Conservation (phyloP, 1,284 basidiomycete genomes). For the Xerocomus amazonicus region DNA sequence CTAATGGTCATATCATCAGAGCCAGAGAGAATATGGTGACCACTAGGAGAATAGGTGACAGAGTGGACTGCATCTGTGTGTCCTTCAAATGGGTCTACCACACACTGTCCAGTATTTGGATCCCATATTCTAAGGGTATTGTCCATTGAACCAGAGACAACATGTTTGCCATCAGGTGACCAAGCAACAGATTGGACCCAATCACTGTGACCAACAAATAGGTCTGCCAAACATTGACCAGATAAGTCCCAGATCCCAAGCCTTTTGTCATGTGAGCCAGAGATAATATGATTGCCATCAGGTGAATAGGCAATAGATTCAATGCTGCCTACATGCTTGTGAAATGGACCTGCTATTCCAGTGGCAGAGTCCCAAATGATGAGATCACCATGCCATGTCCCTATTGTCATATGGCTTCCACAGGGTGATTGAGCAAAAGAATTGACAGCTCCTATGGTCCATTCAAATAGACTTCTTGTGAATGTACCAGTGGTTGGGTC, state of each 20-base stretch:
- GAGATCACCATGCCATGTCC: too few species aligned
- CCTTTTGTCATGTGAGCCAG: too few species aligned
- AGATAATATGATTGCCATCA: too few species aligned
- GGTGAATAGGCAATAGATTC: too few species aligned
- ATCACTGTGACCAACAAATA: too few species aligned
- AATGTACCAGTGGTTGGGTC: conserved; percentile 5
- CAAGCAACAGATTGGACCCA: conserved; percentile 9
- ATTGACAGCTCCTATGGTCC: too few species aligned
- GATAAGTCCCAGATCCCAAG: too few species aligned
- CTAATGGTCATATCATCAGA: conserved; percentile 1
- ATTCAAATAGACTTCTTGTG: neutral
- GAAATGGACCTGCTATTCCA: conserved; percentile 13
- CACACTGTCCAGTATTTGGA: conserved; percentile 14
- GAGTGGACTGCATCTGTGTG: conserved; percentile 11
- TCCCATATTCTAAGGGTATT: conserved; percentile 22
- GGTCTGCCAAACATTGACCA: too few species aligned
- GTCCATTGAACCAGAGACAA: conserved; percentile 19
- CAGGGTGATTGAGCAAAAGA: too few species aligned
- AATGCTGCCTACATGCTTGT: conserved; percentile 9
- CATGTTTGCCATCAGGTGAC: conserved; percentile 13
- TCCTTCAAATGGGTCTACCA: conserved; percentile 13
- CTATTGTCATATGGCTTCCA: too few species aligned
- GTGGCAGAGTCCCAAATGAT: too few species aligned
- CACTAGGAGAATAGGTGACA: conserved; percentile 22
- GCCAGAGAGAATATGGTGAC: conserved; percentile 14